These are phyloP conservation scores for Nannizziopsis arthrosporioides DNA, from an alignment of 2,329 filamentous ascomycete species.

Conservation along the genomic window DNA sequence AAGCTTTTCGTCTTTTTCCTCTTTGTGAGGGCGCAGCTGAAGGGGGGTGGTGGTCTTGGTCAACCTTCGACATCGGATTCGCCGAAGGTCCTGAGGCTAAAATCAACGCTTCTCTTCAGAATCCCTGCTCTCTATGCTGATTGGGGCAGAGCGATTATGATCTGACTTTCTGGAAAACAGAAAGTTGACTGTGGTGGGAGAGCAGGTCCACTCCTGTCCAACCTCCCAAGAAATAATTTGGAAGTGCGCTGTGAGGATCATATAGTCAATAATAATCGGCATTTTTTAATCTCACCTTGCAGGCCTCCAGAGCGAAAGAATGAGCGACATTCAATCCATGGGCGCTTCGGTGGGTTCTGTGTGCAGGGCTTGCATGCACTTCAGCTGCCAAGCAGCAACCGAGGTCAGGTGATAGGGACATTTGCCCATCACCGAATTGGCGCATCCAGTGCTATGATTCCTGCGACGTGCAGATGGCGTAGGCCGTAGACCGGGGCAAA, in stretches of 20 bases:
- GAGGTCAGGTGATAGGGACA: slow-evolving; percentile 2
- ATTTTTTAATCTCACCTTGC: background rate
- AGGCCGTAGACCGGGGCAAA: background rate
- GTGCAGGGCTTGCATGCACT: background rate
- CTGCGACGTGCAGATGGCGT: background rate
- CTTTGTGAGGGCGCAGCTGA: slow-evolving; percentile 16
- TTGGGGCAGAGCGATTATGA: slow-evolving; percentile 14
- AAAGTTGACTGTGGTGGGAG: background rate
- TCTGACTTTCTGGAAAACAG: slow-evolving; percentile 17
- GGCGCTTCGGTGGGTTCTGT: background rate
- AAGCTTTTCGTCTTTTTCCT: background rate
- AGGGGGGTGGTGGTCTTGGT: slow-evolving; percentile 18
- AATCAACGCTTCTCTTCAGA: slow-evolving; percentile 7
- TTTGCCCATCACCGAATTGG: background rate
- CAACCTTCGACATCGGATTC: slow-evolving; percentile 17
- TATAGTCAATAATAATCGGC: background rate
- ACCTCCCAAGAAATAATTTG: background rate
- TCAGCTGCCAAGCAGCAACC: slow-evolving; percentile 8
- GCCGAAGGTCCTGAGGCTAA: slow-evolving; percentile 13
- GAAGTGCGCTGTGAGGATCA: background rate
- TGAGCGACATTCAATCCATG: background rate
- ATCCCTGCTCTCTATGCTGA: slow-evolving; percentile 18
- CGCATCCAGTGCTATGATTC: background rate
- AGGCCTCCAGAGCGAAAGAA: background rate
- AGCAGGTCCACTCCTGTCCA: background rate